Evolutionary conservation across 2,329 filamentous ascomycete species (phyloP), one percentile per base, ranked within the genome.

Genomic region (Aphanocladium album): DNA sequence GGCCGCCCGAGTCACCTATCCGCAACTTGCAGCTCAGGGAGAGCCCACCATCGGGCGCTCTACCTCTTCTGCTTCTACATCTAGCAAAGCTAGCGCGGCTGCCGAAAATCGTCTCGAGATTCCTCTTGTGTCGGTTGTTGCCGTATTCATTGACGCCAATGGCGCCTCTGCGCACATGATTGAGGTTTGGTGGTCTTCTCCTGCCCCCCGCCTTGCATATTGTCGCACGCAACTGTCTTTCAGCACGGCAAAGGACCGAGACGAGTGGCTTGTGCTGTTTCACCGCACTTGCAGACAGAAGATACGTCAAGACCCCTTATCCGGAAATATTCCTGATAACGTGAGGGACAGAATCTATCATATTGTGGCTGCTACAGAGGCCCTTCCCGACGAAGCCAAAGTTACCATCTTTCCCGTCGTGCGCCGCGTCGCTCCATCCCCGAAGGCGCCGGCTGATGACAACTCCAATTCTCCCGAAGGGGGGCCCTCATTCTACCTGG

Each of bases 151-250:
- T 33, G 78, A 81, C 33, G 81, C 84, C 65, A 77, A 76, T 47
- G 76, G 76, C 1, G 75, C 77, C 51, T 76, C 80, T 14, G 76
- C 78, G 7, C 82, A 80, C 49, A 80, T 80, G 6, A 69, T 85
- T 55, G 82, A 85, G 66, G 73, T 84, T 2, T 85, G 82, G 81
- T 85, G 82, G 82, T 78, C 76, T 61, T 77, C 77, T 16, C 68
- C 72, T 17, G 72, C 75, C 60, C 75, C 77, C 2, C 72, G 74
- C 14, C 71, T 80, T 45, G 72, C 76, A 16, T 83, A 81, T 63
- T 73, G 73, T 61, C 80, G 77, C 61, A 71, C 79, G 2, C 77
- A 79, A 43, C 70, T 84, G 41, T 80, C 80, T 66, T 83, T 85
- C 66, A 71, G 70, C 52, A 68, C 79, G 33, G 76, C 79, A 9